These are phyloP conservation scores for Xylaria arbuscula DNA, from an alignment of 2,329 filamentous ascomycete genomes.

Conservation along the genomic window DNA sequence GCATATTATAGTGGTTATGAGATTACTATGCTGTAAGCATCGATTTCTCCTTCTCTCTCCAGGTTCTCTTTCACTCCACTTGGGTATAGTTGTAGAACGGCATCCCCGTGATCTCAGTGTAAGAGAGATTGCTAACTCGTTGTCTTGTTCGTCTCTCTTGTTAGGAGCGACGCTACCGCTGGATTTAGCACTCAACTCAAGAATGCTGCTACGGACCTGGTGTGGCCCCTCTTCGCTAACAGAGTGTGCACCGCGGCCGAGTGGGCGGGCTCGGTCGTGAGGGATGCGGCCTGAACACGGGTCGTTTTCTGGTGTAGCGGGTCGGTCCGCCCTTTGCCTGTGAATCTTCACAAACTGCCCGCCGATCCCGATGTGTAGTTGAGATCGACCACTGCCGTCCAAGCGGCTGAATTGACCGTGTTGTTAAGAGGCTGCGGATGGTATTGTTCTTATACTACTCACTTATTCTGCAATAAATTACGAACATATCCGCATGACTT, in stretches of 20 bases:
- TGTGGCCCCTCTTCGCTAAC: background rate
- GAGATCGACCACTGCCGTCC: background rate
- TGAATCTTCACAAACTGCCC: background rate
- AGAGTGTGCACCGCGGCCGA: conserved; percentile 8
- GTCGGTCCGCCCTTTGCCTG: too few relatives aligned
- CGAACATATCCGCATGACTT: too few relatives aligned
- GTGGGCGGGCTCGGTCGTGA: conserved; percentile 5
- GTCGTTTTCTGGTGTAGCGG: background rate
- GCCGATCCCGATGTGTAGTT: background rate
- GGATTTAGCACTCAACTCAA: conserved; percentile 3
- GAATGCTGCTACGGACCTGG: conserved; percentile 2
- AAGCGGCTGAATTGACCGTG: background rate
- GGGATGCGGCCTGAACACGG: background rate
- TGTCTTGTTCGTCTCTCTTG: background rate
- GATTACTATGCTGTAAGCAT: background rate
- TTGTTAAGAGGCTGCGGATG: background rate
- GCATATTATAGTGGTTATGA: conserved; percentile 7
- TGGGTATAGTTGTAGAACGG: background rate
- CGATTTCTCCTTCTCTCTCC: background rate
- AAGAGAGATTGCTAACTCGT: background rate
- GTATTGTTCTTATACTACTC: background rate
- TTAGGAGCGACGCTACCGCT: background rate
- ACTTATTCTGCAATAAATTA: too few relatives aligned
- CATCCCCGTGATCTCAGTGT: too few relatives aligned
- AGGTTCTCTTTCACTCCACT: background rate